Evolutionary conservation across 352 stramenopile genomes (phyloP).

Genomic region (Aphanomyces astaci): DNA sequence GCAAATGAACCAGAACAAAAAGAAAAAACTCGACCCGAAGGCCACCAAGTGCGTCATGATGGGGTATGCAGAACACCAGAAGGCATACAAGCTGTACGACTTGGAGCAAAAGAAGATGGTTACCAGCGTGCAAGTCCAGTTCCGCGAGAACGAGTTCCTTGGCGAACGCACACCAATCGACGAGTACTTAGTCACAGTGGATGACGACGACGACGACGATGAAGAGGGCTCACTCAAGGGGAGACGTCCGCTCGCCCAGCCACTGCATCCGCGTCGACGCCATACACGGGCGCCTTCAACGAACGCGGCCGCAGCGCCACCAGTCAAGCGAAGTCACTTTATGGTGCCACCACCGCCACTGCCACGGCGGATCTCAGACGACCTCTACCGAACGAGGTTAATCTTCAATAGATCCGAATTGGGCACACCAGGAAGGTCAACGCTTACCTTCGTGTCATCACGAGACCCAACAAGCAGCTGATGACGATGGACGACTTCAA

Average conservation of each 20-base stretch:
- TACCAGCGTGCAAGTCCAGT: background rate
- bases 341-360: background rate
- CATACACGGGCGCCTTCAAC: background rate
- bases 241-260: background rate
- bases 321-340: background rate
- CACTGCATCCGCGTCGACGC: background rate
- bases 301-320: background rate
- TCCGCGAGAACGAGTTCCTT: constrained; percentile 5
- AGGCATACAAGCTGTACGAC: constrained; percentile 24
- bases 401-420: background rate
- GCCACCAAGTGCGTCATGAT: constrained; percentile 28
- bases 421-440: background rate
- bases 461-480: too few relatives aligned
- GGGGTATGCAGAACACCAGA: constrained; percentile 22
- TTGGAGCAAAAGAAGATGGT: constrained; percentile 18
- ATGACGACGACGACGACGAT: constrained; percentile 10
- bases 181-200: background rate
- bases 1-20: constrained; percentile 20
- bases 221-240: background rate
- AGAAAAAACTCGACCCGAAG: constrained; percentile 26
- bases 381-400: background rate
- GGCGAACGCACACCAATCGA: background rate
- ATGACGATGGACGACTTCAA: background rate
- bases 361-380: background rate
- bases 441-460: background rate